Evolutionary conservation across 176 grass and related monocot species (phyloP).

Genomic region (Zizania latifolia): DNA sequence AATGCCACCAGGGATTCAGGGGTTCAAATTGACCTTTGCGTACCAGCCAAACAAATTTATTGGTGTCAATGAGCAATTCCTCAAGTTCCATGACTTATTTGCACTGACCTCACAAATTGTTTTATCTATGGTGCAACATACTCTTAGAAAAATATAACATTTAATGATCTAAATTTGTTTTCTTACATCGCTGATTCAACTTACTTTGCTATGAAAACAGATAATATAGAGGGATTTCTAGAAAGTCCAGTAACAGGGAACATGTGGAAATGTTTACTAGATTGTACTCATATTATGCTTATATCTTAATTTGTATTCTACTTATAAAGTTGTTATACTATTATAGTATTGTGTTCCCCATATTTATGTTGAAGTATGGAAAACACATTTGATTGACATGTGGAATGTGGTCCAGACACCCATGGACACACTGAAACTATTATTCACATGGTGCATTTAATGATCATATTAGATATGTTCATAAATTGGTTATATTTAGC

Average conservation of each 20-base stretch:
- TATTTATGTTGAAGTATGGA: too few relatives aligned
- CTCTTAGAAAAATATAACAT: not conserved
- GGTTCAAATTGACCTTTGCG: too few relatives aligned
- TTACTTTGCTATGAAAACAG: slow-evolving; percentile 2
- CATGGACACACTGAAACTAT: not conserved
- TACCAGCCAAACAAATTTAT: too few relatives aligned
- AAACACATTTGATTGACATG: not conserved
- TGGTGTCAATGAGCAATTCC: too few relatives aligned
- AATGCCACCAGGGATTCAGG: too few relatives aligned
- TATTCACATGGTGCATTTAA: not conserved
- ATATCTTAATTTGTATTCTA: not conserved
- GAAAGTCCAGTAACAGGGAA: not conserved
- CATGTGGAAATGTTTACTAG: too few relatives aligned
- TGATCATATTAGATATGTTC: slow-evolving; percentile 1
- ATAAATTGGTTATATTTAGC: not conserved
- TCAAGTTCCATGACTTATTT: too few relatives aligned
- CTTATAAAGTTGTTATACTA: too few relatives aligned
- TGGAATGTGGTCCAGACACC: not conserved
- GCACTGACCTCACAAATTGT: too few relatives aligned
- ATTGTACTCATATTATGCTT: not conserved
- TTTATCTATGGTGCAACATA: too few relatives aligned
- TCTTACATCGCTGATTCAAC: not conserved
- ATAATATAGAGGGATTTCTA: not conserved
- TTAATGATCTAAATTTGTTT: slow-evolving; percentile 4
- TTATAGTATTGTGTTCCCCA: too few relatives aligned